Evolutionary conservation across 345 rosid genomes (phyloP), one percentile per base, ranked within the genome.

Genomic region (Noccaea caerulescens): DNA sequence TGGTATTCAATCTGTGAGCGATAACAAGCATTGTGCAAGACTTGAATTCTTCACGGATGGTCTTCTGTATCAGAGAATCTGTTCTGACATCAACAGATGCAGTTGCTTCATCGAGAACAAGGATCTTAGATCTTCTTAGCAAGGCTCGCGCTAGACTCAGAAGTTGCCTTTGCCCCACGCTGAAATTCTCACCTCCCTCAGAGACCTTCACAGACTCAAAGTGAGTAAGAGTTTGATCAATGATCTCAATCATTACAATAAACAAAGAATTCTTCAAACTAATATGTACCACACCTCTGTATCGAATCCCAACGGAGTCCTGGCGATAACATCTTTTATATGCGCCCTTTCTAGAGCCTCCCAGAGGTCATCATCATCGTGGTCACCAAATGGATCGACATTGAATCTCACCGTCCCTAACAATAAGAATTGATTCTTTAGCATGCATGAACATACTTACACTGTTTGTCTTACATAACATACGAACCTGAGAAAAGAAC

Each of bases 21-120:
- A 94, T 94, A n/a, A 89, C 79, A 34, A 91, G 84, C 97, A 94
- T 91, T 38, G 95, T 81, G 77, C 99, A 91, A 41, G 89, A 73
- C 69, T 72, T 89, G 74, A 94, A 91, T 74, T 91, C 99, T 77
- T 94, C 95, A 2, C 90, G 86, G 69, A 88, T 94, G 45, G 97
- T 89, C 81, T 72, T 88, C 79, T 91, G 96, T 73, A 94, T 86
- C 46, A 91, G 80, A 76, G 93, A 86, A 77, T 91, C 96, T 2
- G 96, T 94, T 73, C 86, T 80, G 10, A 89, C 96, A 74, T 91
- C 97, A 69, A 94, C 99, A 50, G 95, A 91, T 14, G 95, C 99
- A 63, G 97, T 94, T 68, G 97, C 97, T 82, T 94, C 99, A 54
- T 94, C 97, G 4, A 91, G 99, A 71, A 88, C 94, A 67, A 91